These are phyloP conservation scores for Kondoa subrosea DNA, from an alignment of 768 basidiomycete genomes.

Conservation along the genomic window DNA sequence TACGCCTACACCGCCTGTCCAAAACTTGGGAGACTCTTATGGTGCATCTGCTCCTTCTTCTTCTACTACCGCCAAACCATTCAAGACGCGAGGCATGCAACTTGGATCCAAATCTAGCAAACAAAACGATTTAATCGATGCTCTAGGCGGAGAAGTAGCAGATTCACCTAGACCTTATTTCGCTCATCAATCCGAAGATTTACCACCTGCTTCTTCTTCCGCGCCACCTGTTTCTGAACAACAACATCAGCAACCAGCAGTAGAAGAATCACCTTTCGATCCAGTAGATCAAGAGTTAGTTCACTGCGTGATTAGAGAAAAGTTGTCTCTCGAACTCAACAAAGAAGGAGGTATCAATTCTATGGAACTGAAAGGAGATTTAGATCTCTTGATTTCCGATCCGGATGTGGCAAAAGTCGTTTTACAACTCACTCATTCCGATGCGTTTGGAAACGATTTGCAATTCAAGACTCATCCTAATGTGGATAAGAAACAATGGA, in stretches of 20 bases:
- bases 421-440: conserved; percentile 43
- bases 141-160: conserved; percentile 53
- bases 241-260: too few relatives aligned
- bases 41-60: conserved; percentile 14
- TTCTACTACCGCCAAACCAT: conserved; percentile 35
- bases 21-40: conserved; percentile 11
- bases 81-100: conserved; percentile 94
- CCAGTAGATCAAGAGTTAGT: conserved; percentile 61
- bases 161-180: conserved; percentile 9
- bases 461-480: conserved; percentile 98
- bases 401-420: conserved; percentile 53
- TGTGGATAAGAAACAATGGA: conserved; percentile 64
- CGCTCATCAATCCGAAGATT: neutral
- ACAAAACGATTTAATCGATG: conserved; percentile 64
- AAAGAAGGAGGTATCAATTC: conserved; percentile 81
- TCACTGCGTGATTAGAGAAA: conserved; percentile 71
- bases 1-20: conserved; percentile 11
- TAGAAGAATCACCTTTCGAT: conserved; percentile 39
- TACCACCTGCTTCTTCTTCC: conserved; percentile 40
- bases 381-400: conserved; percentile 76
- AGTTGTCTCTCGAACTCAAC: conserved; percentile 57
- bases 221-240: conserved; percentile 41
- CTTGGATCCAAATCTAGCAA: conserved; percentile 78
- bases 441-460: conserved; percentile 47
- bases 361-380: conserved; percentile 84